These are phyloP conservation scores for Sisymbrium irio DNA, from an alignment of 345 rosid species.

Conservation along the genomic window DNA sequence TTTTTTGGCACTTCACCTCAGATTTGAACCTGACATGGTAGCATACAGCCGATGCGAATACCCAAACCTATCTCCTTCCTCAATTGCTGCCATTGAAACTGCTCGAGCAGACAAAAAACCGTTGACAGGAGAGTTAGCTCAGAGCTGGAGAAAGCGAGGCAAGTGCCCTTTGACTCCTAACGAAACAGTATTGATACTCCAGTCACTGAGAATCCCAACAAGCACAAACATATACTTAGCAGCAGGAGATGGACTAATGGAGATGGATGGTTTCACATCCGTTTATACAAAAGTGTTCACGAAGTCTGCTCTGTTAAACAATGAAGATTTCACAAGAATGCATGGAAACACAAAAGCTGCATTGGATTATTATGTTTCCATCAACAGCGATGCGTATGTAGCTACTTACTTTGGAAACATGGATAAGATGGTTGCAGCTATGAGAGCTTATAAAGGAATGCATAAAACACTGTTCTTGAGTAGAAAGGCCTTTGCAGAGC, in stretches of 20 bases:
- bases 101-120: conserved; percentile 66
- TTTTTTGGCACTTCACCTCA: conserved; percentile 77
- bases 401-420: conserved; percentile 98
- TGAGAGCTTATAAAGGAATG: conserved; percentile 48
- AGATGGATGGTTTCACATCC: conserved; percentile 73
- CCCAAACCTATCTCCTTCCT: conserved; percentile 55
- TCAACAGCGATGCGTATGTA: conserved; percentile 77
- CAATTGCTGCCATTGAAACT: conserved; percentile 61
- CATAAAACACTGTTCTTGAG: conserved; percentile 79
- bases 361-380: conserved; percentile 79
- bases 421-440: conserved; percentile 64
- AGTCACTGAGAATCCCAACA: conserved; percentile 65
- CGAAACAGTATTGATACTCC: conserved; percentile 73
- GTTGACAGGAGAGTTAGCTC: conserved; percentile 77
- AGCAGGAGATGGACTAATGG: conserved; percentile 96
- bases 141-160: conserved; percentile 85
- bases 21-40: conserved; percentile 96
- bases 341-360: conserved; percentile 99
- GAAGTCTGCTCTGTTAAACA: conserved; percentile 61
- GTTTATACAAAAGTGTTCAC: conserved; percentile 63
- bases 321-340: conserved; percentile 84
- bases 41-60: conserved; percentile 91
- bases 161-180: conserved; percentile 87
- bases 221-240: conserved; percentile 82
- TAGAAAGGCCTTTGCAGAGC: conserved; percentile 36